These are phyloP conservation scores for Cyberlindnera mycetangii DNA, from an alignment of 805 yeast genomes.

Conservation along the genomic window DNA sequence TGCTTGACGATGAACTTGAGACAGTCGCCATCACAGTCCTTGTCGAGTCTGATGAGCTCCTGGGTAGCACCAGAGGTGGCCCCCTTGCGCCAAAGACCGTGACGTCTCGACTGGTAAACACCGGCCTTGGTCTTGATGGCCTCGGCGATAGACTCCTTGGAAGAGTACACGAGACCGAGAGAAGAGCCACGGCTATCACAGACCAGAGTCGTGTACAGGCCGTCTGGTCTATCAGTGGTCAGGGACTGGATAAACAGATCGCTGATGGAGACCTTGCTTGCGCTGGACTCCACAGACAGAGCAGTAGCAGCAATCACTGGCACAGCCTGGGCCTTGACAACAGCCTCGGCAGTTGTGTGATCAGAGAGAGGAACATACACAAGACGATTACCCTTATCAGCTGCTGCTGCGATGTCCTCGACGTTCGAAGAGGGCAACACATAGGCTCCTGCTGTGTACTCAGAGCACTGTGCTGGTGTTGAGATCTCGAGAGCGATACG, in stretches of 20 bases:
- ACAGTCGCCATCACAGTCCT: constrained; percentile 93
- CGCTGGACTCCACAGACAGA: constrained; percentile 21
- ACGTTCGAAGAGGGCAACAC: constrained; percentile 19
- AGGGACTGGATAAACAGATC: constrained; percentile 49
- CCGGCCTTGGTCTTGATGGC: constrained; percentile 83
- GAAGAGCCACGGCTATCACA: constrained; percentile 65
- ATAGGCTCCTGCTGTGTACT: constrained; percentile 18
- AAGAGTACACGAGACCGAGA: constrained; percentile 89
- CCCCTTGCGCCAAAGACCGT: constrained; percentile 96
- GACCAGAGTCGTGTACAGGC: constrained; percentile 81
- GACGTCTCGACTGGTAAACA: constrained; percentile 88
- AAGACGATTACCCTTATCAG: constrained; percentile 19
- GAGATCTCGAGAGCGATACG: constrained; percentile 21
- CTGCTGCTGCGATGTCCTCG: constrained; percentile 19
- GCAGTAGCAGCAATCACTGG: constrained; percentile 23
- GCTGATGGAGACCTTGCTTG: constrained; percentile 34
- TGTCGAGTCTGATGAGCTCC: constrained; percentile 56
- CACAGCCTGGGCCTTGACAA: constrained; percentile 23
- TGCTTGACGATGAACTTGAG: constrained; percentile 84
- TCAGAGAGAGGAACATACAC: constrained; percentile 16
- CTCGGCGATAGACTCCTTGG: constrained; percentile 72
- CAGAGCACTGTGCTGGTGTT: constrained; percentile 5
- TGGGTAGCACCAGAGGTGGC: constrained; percentile 96
- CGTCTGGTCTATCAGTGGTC: constrained; percentile 83
- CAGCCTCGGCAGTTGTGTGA: constrained; percentile 17